Percentiles rank a stretch among this genome's conserved stretches.
Evolutionary conservation across 495 filamentous ascomycete species (phyloP).

Genomic region (Durotheca rogersii): DNA sequence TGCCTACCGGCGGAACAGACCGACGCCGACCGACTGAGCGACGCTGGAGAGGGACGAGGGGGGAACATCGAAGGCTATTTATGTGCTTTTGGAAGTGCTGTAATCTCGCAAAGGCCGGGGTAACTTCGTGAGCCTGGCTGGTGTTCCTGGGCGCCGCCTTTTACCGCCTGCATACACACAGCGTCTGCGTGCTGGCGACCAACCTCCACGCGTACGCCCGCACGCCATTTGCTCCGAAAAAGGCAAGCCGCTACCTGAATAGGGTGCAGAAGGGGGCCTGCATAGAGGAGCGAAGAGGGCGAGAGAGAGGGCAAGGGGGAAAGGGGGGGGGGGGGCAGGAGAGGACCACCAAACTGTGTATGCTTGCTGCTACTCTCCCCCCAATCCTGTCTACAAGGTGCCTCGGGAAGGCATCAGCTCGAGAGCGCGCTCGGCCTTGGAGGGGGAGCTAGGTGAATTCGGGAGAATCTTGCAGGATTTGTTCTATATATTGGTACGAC

Average conservation of each 20-base stretch:
- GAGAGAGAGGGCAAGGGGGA: conserved; percentile 10
- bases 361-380: conserved; percentile 27
- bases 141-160: conserved; percentile 15
- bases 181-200: too few relatives aligned
- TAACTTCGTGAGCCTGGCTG: conserved; percentile 18
- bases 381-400: conserved; percentile 29
- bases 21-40: too few relatives aligned
- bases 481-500: conserved; percentile 27
- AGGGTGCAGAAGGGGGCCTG: conserved; percentile 10
- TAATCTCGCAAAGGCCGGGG: conserved; percentile 3
- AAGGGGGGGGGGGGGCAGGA: conserved; percentile 23
- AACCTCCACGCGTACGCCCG: conserved; percentile 15
- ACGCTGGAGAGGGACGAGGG: conserved; percentile 6
- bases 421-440: conserved; percentile 20
- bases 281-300: too few relatives aligned
- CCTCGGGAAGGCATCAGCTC: conserved; percentile 21
- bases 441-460: conserved; percentile 26
- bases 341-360: conserved; percentile 5
- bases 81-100: conserved; percentile 18
- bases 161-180: too few relatives aligned
- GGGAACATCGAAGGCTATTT: conserved; percentile 20
- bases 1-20: conserved; percentile 7
- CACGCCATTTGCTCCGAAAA: conserved; percentile 24
- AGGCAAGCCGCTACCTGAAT: conserved; percentile 29
- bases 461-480: conserved; percentile 28